A percentile compares a stretch with the other conserved stretches of the same genome.
phyloP scores from a whole-genome alignment of 495 filamentous ascomycete species.

The Aspergillus egyptiacus region DNA sequence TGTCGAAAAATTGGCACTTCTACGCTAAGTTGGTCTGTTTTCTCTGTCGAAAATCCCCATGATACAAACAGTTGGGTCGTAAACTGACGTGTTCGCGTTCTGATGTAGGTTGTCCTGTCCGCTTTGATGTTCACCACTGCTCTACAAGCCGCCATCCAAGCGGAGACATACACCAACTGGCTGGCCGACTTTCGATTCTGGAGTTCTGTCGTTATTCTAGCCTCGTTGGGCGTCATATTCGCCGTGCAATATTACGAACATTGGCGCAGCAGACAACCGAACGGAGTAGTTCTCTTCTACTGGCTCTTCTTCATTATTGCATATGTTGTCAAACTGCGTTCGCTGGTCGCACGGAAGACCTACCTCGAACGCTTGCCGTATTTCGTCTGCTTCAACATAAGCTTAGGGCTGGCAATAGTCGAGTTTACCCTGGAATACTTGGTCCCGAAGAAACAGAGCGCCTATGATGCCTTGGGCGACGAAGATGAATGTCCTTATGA shows the following conservation, averaged over 20 bases:
- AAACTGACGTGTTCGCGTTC: constrained; percentile 18
- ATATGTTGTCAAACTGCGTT: constrained; percentile 80
- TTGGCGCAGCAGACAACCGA: constrained; percentile 78
- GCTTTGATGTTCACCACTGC: constrained; percentile 61
- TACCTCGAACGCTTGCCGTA: constrained; percentile 61
- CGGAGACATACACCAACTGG: constrained; percentile 65
- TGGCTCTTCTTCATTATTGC: constrained; percentile 87
- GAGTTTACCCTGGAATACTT: constrained; percentile 88
- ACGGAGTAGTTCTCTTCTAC: constrained; percentile 91
- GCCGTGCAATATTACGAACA: constrained; percentile 92
- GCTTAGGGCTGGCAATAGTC: constrained; percentile 60
- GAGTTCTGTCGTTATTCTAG: constrained; percentile 70
- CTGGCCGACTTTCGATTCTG: constrained; percentile 83
- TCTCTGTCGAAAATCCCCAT: neutral
- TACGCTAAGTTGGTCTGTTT: constrained; percentile 76
- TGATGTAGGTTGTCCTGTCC: constrained; percentile 61
- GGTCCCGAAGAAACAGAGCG: constrained; percentile 77
- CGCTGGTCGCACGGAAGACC: constrained; percentile 70
- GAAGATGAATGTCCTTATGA: constrained; percentile 90
- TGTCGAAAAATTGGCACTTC: constrained; percentile 90
- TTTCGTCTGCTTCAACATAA: constrained; percentile 72
- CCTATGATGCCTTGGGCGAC: constrained; percentile 79
- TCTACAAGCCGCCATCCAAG: constrained; percentile 72
- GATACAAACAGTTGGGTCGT: neutral
- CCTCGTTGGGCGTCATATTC: constrained; percentile 74